Conservation (phyloP, 2,329 filamentous ascomycete genomes). For the Hypoxylon rubiginosum region DNA sequence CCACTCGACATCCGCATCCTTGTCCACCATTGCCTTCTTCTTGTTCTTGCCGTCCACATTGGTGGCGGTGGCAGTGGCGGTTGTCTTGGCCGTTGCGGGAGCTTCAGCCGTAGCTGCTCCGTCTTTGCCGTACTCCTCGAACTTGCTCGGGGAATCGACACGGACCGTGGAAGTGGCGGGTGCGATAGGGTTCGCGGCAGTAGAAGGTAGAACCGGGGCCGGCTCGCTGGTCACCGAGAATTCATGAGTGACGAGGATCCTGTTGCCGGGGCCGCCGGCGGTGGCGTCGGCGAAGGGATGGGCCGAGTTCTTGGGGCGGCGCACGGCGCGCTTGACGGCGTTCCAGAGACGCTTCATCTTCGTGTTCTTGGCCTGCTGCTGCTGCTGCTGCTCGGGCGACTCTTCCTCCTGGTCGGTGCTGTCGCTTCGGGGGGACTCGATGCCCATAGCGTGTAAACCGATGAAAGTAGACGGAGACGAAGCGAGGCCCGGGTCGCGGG, state of each 20-base stretch:
- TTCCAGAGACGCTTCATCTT: background rate
- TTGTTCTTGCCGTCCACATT: background rate
- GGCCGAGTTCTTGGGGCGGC: background rate
- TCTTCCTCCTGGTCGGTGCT: background rate
- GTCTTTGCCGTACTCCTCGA: no score
- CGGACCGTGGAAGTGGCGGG: background rate
- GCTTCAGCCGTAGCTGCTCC: no score
- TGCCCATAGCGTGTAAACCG: slow-evolving; percentile 7
- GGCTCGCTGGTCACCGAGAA: background rate
- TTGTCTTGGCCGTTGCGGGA: no score
- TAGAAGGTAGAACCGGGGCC: background rate
- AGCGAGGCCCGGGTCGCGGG: background rate
- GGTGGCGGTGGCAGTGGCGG: background rate
- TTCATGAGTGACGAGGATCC: slow-evolving; percentile 12
- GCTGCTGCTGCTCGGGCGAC: no score
- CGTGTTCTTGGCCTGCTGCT: background rate
- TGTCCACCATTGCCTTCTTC: background rate
- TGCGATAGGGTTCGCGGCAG: background rate
- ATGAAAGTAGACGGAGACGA: background rate
- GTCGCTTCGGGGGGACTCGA: background rate
- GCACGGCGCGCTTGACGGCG: background rate
- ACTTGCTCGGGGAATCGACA: no score
- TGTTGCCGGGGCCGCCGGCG: slow-evolving; percentile 2
- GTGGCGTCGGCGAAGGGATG: background rate
- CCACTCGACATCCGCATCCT: no score